Base-by-base conservation (phyloP, 139 green algal species). In the Coelastrella sp. region DNA sequence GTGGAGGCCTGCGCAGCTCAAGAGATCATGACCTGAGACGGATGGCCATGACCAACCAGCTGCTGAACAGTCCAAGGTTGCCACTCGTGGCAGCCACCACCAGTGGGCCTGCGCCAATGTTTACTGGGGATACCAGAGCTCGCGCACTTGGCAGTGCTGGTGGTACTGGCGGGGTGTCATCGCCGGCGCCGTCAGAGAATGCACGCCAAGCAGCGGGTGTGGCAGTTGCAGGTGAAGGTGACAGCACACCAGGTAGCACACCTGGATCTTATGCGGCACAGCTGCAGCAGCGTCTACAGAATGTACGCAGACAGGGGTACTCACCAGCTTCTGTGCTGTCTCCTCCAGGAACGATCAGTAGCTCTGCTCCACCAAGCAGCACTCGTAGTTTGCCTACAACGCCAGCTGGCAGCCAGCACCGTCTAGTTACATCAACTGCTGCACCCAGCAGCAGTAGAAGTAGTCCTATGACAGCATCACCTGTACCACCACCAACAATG, bases 1-100 rank as follows among this genome's bases (percentile, higher is more conserved):
- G 53, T 15, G 53, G 35, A 9, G 75, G 75, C 75, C 75, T 82
- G 23, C 51, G 75, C 5, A 82, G 75, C 53, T 71, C 40, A 17
- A 51, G 53, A 35, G 53, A 80, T 23, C 35, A 50, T 2, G 75
- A 82, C 53, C 53, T 82, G 15, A 34, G 75, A 27, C 30, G 75
- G 8, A 53, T 43, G 8, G 75, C 75, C 34, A 38, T 82, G 21
- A 71, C 66, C 25, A 82, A 82, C 35, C 75, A 82, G 21, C 15
- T 45, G 53, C 41, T 69, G 34, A 34, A 51, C 32, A 82, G 75
- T 34, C 53, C 51, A 15, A 38, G 75, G 51, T 32, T 19, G 4
- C 34, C 23, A 11, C n/a, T 69, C 19, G 1, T 80, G 9, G 37
- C 27, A 15, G 32, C 34, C 17, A 23, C 27, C 6, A 21, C 2